A percentile compares a stretch with the other conserved stretches of the same genome.
Evolutionary conservation across 148 eudicot species (phyloP).

Genomic region (Silene latifolia): DNA sequence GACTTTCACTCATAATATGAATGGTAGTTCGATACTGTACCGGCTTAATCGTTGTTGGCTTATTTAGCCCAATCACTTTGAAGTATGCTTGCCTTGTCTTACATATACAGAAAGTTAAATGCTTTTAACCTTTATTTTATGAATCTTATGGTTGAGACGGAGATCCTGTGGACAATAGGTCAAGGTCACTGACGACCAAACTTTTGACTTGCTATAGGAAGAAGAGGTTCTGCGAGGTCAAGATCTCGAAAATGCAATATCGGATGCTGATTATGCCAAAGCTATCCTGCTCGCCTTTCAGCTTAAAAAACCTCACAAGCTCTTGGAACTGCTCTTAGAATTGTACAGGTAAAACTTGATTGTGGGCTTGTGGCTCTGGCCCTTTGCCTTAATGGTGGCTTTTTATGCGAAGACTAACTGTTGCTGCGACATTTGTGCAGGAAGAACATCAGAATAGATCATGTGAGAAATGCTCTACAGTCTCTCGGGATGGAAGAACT

Average conservation of each 20-base stretch:
- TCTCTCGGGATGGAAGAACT: slow-evolving; percentile 68
- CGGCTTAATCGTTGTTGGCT: too few relatives aligned
- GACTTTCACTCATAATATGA: too few relatives aligned
- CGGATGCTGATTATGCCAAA: slow-evolving; percentile 32
- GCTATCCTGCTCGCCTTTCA: slow-evolving; percentile 89
- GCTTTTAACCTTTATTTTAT: neutral
- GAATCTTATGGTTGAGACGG: too few relatives aligned
- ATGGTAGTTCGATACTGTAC: too few relatives aligned
- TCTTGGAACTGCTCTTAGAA: slow-evolving; percentile 68
- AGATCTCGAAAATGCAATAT: slow-evolving; percentile 81
- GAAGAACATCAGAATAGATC: slow-evolving; percentile 43
- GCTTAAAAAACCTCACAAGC: slow-evolving; percentile 88
- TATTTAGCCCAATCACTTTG: neutral
- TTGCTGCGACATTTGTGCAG: slow-evolving; percentile 42
- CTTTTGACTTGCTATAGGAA: slow-evolving; percentile 51
- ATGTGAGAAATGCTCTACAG: slow-evolving; percentile 54
- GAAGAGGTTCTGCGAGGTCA: slow-evolving; percentile 80
- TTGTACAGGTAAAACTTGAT: slow-evolving; percentile 68
- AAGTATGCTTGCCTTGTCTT: neutral
- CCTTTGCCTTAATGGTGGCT: neutral
- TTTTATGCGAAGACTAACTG: slow-evolving; percentile 24
- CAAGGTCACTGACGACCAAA: neutral
- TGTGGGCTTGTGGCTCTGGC: neutral
- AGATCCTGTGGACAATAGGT: too few relatives aligned
- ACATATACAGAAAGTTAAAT: neutral